Evolutionary conservation across 2,329 filamentous ascomycete species (phyloP).

Genomic region (Paraconiothyrium brasiliense): DNA sequence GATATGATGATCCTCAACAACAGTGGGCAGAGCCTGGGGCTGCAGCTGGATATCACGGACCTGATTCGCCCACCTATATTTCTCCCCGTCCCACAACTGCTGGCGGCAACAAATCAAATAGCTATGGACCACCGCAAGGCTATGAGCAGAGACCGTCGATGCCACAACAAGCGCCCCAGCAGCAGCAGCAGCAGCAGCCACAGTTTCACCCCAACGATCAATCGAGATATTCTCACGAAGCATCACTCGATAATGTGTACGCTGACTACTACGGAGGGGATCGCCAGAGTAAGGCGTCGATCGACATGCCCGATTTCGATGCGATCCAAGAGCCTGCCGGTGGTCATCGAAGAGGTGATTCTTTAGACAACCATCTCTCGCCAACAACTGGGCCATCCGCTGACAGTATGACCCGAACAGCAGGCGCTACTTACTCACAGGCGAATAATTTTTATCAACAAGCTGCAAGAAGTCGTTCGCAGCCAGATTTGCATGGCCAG

Average conservation of each 20-base stretch:
- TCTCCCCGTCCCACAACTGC: conserved; percentile 50
- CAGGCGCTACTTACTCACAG: conserved; percentile 20
- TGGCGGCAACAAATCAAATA: conserved; percentile 39
- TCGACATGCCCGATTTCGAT: conserved; percentile 72
- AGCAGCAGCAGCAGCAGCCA: conserved; percentile 25
- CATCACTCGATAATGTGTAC: conserved; percentile 62
- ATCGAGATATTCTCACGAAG: conserved; percentile 35
- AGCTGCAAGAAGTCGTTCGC: conserved; percentile 70
- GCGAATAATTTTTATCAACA: conserved; percentile 41
- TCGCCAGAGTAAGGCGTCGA: conserved; percentile 56
- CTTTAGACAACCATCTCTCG: conserved; percentile 48
- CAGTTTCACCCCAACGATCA: conserved; percentile 33
- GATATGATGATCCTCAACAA: conserved; percentile 31
- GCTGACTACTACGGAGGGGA: conserved; percentile 57
- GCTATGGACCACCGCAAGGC: conserved; percentile 25
- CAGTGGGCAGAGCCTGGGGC: conserved; percentile 48
- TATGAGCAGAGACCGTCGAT: conserved; percentile 43
- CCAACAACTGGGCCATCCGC: conserved; percentile 25
- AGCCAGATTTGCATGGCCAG: conserved; percentile 65
- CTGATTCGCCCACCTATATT: conserved; percentile 45
- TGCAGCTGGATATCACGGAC: conserved; percentile 47
- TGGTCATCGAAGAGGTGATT: conserved; percentile 46
- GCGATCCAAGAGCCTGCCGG: conserved; percentile 55
- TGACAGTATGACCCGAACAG: conserved; percentile 23
- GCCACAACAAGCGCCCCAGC: conserved; percentile 35